Evolutionary conservation across 106 monocot genomes (phyloP).

Genomic region (Dactylorhiza incarnata): DNA sequence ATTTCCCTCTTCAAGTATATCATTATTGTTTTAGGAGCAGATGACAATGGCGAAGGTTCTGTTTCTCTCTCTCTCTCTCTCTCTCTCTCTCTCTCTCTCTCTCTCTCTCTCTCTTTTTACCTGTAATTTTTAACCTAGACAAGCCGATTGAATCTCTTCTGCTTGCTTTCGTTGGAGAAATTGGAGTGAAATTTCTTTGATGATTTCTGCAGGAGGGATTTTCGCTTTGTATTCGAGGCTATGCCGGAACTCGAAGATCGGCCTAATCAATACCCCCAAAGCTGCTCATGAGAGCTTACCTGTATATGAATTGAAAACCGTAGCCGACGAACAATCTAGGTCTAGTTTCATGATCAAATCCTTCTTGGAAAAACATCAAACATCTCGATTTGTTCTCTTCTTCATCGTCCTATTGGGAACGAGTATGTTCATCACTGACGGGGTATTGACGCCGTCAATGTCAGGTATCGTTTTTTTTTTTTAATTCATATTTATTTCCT

Average conservation of each 20-base stretch:
- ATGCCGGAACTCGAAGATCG: constrained; percentile 62
- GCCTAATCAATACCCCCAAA: constrained; percentile 23
- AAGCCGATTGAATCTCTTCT: background rate
- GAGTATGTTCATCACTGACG: constrained; percentile 80
- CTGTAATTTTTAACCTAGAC: too few relatives aligned
- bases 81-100: too few relatives aligned
- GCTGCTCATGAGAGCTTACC: constrained; percentile 21
- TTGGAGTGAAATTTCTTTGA: background rate
- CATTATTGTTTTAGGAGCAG: constrained; percentile 53
- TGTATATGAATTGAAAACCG: constrained; percentile 8
- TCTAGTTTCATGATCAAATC: constrained; percentile 40
- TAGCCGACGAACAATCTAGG: constrained; percentile 27
- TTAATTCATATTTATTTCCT: background rate
- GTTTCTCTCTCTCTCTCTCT: too few relatives aligned
- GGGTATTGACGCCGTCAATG: constrained; percentile 70
- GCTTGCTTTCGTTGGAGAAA: background rate
- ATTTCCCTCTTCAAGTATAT: constrained; percentile 56
- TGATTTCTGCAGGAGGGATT: constrained; percentile 49
- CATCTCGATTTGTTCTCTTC: constrained; percentile 40
- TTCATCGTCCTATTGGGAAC: constrained; percentile 67
- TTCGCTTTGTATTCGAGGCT: constrained; percentile 84
- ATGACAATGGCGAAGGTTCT: constrained; percentile 72
- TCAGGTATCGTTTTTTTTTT: constrained; percentile 40
- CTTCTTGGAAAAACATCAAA: constrained; percentile 58
- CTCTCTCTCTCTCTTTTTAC: too few relatives aligned